Evolutionary conservation across 306 rosid species (phyloP).

Genomic region (Cucurbita ficifolia): DNA sequence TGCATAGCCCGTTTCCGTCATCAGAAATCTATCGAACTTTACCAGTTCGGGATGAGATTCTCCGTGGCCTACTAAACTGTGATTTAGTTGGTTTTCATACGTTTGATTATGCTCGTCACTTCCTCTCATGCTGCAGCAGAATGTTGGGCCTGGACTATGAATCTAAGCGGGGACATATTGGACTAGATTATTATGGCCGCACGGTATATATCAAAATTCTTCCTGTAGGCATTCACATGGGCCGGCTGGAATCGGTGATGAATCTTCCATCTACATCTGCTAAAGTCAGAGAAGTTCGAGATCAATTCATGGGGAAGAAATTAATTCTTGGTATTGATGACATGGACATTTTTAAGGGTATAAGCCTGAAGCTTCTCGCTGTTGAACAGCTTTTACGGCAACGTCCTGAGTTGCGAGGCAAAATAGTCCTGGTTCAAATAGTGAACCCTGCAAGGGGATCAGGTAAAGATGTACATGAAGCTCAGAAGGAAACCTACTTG

Average conservation of each 20-base stretch:
- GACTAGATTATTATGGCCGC: constrained; percentile 13
- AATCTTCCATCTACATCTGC: constrained; percentile 11
- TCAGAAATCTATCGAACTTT: constrained; percentile 14
- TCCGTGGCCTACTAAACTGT: constrained; percentile 12
- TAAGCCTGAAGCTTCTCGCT: constrained; percentile 15
- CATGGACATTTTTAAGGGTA: constrained; percentile 15
- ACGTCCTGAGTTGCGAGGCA: constrained; percentile 8
- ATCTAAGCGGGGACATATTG: constrained; percentile 17
- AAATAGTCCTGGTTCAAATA: constrained; percentile 12
- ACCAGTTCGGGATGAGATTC: constrained; percentile 16
- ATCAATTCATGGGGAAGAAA: constrained; percentile 13
- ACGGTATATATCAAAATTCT: constrained; percentile 12
- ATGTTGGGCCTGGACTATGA: constrained; percentile 15
- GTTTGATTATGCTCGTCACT: constrained; percentile 16
- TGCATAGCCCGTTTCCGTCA: constrained; percentile 13
- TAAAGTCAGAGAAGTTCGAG: constrained; percentile 12
- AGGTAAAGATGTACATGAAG: constrained; percentile 11
- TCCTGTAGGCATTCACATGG: constrained; percentile 16
- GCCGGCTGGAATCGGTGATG: constrained; percentile 13
- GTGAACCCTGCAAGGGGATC: constrained; percentile 17
- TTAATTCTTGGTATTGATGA: constrained; percentile 15
- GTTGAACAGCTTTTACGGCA: constrained; percentile 13
- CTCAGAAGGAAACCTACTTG: constrained; percentile 8
- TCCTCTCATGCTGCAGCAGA: constrained; percentile 17
- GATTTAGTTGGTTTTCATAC: constrained; percentile 14